Conservation (phyloP, 2,329 filamentous ascomycete species). For the Chalara sp. region DNA sequence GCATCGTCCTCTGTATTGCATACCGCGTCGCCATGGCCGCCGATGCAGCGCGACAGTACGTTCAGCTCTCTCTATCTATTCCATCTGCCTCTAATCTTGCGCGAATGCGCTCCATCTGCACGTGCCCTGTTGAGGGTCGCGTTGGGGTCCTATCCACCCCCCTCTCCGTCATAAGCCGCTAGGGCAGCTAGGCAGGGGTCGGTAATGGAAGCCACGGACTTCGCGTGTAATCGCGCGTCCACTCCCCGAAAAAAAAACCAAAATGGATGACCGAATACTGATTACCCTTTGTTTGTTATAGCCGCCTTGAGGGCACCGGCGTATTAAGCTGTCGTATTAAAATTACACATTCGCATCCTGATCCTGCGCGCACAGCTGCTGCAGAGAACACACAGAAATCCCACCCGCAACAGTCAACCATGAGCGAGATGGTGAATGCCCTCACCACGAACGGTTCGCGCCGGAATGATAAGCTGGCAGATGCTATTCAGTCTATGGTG, state of each 20-base stretch:
- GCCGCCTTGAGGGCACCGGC: constrained; percentile 26
- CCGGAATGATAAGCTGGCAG: constrained; percentile 24
- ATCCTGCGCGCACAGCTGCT: constrained; percentile 3
- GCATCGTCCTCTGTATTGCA: background rate
- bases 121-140: no score
- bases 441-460: constrained; percentile 20
- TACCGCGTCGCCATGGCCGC: constrained; percentile 16
- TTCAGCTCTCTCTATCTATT: constrained; percentile 1
- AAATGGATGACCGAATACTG: constrained; percentile 2
- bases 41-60: constrained; percentile 23
- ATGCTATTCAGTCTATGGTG: constrained; percentile 25
- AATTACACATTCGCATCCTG: constrained; percentile 15
- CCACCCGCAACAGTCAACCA: background rate
- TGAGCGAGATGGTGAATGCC: constrained; percentile 15
- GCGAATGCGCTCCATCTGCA: background rate
- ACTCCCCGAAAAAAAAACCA: background rate
- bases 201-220: no score
- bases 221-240: no score
- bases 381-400: background rate
- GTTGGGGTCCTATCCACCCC: no score
- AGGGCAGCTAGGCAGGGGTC: no score
- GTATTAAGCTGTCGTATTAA: constrained; percentile 28
- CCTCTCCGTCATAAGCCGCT: no score
- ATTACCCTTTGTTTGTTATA: constrained; percentile 11
- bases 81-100: background rate